Evolutionary conservation across 2,329 filamentous ascomycete species (phyloP).

Genomic region (Remersonia thermophila): DNA sequence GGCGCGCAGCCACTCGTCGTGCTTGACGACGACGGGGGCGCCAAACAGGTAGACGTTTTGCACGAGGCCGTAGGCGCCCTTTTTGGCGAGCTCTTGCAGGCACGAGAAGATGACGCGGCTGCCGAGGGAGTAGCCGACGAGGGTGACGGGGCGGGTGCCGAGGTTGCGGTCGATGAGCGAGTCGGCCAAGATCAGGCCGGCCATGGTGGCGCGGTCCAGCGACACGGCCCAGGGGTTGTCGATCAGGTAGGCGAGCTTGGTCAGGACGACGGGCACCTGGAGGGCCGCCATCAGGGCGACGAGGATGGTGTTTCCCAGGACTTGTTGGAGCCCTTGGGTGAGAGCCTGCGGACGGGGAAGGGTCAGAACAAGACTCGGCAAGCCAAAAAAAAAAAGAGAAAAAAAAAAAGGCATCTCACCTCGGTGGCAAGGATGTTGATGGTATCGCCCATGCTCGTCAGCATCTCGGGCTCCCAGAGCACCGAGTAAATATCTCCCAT

Average conservation of each 20-base stretch:
- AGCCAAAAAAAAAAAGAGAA: too few species aligned
- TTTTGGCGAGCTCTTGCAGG: slow-evolving; percentile 71
- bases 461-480: slow-evolving; percentile 95
- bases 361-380: neutral
- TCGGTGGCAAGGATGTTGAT: slow-evolving; percentile 98
- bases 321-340: slow-evolving; percentile 90
- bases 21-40: slow-evolving; percentile 80
- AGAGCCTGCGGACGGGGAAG: slow-evolving; percentile 51
- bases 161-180: slow-evolving; percentile 85
- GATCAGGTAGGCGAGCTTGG: slow-evolving; percentile 89
- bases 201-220: slow-evolving; percentile 73
- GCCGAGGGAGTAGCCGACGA: slow-evolving; percentile 90
- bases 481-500: slow-evolving; percentile 99
- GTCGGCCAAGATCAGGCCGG: slow-evolving; percentile 86
- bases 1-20: slow-evolving; percentile 73
- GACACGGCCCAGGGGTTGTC: slow-evolving; percentile 99
- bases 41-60: slow-evolving; percentile 96
- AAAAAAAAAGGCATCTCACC: too few species aligned
- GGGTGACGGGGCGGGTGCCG: slow-evolving; percentile 78
- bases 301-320: slow-evolving; percentile 80
- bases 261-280: slow-evolving; percentile 81
- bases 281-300: slow-evolving; percentile 84
- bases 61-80: slow-evolving; percentile 73
- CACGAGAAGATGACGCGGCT: slow-evolving; percentile 88
- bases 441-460: slow-evolving; percentile 93